These are phyloP conservation scores for Suillus decipiens DNA, from an alignment of 768 basidiomycete species.

Conservation along the genomic window DNA sequence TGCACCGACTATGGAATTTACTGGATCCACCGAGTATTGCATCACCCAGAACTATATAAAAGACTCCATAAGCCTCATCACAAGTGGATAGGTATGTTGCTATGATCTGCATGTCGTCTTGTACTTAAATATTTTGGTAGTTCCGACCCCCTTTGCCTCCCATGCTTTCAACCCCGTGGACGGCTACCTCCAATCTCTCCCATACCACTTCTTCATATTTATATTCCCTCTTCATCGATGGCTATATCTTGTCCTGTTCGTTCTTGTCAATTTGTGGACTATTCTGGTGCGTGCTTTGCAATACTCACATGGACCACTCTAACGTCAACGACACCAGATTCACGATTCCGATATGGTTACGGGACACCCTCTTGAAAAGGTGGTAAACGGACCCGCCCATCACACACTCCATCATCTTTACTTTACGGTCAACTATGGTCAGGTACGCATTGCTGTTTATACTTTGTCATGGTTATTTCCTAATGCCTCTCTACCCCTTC, in stretches of 20 bases:
- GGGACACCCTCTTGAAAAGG: constrained; percentile 79
- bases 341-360: constrained; percentile 99
- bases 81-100: constrained; percentile 89
- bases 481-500: constrained; percentile 1
- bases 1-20: constrained; percentile 96
- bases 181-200: constrained; percentile 91
- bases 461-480: constrained; percentile 17
- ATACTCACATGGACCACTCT: not conserved
- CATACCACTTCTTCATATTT: constrained; percentile 92
- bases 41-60: constrained; percentile 87
- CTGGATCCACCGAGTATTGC: constrained; percentile 93
- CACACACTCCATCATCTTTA: constrained; percentile 97
- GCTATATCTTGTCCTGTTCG: constrained; percentile 83
- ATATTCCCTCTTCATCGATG: constrained; percentile 88
- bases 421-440: constrained; percentile 96
- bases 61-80: constrained; percentile 96
- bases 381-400: constrained; percentile 98
- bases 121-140: constrained; percentile 40
- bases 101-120: constrained; percentile 5
- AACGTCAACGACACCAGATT: constrained; percentile 53
- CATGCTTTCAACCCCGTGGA: constrained; percentile 98
- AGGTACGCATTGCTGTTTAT: constrained; percentile 46
- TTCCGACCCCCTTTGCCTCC: constrained; percentile 96
- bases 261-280: constrained; percentile 91
- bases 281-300: constrained; percentile 67